Evolutionary conservation across 805 yeast genomes (phyloP).

Genomic region (Priceomyces medius): DNA sequence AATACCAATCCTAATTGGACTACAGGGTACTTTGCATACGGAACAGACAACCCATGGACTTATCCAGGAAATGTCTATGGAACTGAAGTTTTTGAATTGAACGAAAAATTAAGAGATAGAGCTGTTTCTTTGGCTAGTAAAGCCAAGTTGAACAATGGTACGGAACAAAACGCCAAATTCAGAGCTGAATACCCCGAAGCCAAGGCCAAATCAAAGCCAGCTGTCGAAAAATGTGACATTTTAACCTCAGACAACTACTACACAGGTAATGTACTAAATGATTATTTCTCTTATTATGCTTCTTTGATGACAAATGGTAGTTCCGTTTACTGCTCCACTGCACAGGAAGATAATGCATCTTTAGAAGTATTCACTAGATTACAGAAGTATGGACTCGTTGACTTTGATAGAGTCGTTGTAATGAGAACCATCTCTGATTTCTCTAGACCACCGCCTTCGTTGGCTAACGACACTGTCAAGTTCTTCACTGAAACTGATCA

Average conservation of each 20-base stretch:
- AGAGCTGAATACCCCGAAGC: constrained; percentile 48
- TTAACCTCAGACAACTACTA: constrained; percentile 62
- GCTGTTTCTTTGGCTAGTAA: constrained; percentile 51
- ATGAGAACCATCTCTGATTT: constrained; percentile 64
- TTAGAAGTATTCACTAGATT: constrained; percentile 59
- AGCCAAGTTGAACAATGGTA: constrained; percentile 47
- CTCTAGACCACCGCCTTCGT: constrained; percentile 49
- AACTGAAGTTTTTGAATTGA: constrained; percentile 63
- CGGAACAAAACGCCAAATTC: constrained; percentile 42
- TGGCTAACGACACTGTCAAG: constrained; percentile 43
- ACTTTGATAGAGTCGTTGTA: constrained; percentile 55
- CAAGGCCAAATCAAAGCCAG: constrained; percentile 51
- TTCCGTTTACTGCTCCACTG: constrained; percentile 58
- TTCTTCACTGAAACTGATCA: constrained; percentile 50
- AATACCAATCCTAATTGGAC: constrained; percentile 49
- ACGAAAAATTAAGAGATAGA: constrained; percentile 56
- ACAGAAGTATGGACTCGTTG: constrained; percentile 53
- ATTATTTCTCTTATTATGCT: constrained; percentile 50
- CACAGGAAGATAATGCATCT: constrained; percentile 68
- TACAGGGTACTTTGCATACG: constrained; percentile 58
- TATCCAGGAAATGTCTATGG: constrained; percentile 60
- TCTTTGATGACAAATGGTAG: constrained; percentile 55
- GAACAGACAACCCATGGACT: constrained; percentile 46
- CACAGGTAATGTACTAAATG: constrained; percentile 51
- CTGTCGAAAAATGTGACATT: constrained; percentile 54